Evolutionary conservation across 192 early-diverging fungal genomes (phyloP).

Genomic region (Chytriomyces sp.): DNA sequence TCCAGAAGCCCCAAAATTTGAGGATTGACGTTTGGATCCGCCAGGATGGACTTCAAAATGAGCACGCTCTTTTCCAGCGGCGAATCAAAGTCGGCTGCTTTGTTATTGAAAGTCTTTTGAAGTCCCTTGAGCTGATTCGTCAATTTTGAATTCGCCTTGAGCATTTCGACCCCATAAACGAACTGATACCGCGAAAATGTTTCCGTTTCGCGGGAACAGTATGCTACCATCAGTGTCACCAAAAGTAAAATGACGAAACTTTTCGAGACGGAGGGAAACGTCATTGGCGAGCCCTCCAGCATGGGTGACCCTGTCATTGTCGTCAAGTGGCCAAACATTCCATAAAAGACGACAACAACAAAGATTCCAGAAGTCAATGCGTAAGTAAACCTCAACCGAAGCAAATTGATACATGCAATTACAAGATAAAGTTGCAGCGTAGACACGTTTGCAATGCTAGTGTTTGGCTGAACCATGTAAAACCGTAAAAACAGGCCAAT

Average conservation of each 20-base stretch:
- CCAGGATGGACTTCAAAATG: conserved; percentile 48
- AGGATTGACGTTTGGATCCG: conserved; percentile 45
- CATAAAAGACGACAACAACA: background rate
- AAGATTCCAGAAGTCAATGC: conserved; percentile 10
- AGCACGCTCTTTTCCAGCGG: conserved; percentile 55
- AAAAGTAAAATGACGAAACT: conserved; percentile 9
- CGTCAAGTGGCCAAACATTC: conserved; percentile 6
- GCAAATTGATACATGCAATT: background rate
- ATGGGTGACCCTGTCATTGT: background rate
- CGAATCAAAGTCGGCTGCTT: conserved; percentile 51
- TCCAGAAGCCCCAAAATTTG: conserved; percentile 40
- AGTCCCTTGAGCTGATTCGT: conserved; percentile 49
- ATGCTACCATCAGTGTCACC: background rate
- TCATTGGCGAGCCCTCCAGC: background rate
- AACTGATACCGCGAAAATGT: background rate
- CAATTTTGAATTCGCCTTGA: conserved; percentile 49
- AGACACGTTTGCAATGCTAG: background rate
- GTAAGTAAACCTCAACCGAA: background rate
- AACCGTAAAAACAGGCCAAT: conserved; percentile 6
- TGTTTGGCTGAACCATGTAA: conserved; percentile 20
- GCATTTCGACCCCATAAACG: conserved; percentile 24
- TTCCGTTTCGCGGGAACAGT: conserved; percentile 5
- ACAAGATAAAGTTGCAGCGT: conserved; percentile 3
- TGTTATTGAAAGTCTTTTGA: conserved; percentile 45
- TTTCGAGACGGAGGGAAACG: background rate